phyloP scores from a whole-genome alignment of 108 stramenopile species.

The Fistulifera solaris region DNA sequence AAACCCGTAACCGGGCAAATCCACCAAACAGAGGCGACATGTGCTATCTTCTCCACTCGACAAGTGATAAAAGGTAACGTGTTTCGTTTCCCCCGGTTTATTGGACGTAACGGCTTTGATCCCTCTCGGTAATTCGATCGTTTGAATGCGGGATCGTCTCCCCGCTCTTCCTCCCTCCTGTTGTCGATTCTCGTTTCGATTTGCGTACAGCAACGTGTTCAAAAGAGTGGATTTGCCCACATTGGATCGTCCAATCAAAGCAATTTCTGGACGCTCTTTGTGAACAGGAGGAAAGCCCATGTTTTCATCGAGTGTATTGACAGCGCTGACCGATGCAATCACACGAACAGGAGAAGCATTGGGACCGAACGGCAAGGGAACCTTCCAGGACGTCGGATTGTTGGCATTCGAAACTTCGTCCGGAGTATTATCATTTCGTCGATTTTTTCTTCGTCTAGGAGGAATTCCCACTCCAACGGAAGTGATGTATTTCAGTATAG shows the following conservation, averaged over 20 bases:
- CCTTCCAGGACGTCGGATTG: neutral
- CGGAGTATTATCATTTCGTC: neutral
- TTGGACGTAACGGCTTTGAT: conserved; percentile 51
- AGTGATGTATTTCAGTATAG: conserved; percentile 49
- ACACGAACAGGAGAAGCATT: neutral
- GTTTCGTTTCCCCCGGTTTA: conserved; percentile 67
- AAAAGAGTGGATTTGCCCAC: conserved; percentile 71
- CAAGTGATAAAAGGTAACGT: conserved; percentile 69
- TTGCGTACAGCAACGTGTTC: conserved; percentile 56
- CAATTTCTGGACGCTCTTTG: conserved; percentile 17
- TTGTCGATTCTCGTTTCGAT: neutral
- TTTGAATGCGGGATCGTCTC: conserved; percentile 1
- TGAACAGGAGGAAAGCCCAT: neutral
- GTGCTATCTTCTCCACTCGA: conserved; percentile 10
- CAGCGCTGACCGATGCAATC: conserved; percentile 1
- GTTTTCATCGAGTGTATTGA: conserved; percentile 3
- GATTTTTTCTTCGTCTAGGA: conserved; percentile 8
- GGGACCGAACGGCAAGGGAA: conserved; percentile 13
- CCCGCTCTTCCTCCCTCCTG: conserved; percentile 2
- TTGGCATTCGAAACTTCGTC: neutral
- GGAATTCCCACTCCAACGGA: conserved; percentile 53
- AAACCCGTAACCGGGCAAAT: conserved; percentile 83
- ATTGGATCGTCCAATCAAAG: conserved; percentile 70
- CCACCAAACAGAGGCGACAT: conserved; percentile 36
- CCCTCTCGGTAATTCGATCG: conserved; percentile 58